Evolutionary conservation across 2,329 filamentous ascomycete species (phyloP).

Genomic region (Aspergillus quadrilineatus): DNA sequence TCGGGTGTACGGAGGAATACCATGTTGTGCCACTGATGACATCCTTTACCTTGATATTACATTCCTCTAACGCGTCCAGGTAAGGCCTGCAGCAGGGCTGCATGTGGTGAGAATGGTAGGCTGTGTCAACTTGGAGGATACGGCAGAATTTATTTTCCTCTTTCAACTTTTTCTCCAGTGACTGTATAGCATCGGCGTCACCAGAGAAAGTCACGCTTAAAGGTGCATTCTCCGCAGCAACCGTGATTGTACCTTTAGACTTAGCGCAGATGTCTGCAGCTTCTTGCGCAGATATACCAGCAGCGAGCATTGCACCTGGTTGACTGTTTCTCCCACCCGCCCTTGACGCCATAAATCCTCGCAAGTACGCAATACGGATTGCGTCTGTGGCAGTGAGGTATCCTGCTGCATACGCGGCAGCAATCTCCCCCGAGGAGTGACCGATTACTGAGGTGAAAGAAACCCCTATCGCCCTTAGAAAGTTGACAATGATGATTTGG

Average conservation of each 20-base stretch:
- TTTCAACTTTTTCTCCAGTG: background rate
- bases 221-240: constrained; percentile 5
- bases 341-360: constrained; percentile 20
- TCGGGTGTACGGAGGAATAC: background rate
- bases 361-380: background rate
- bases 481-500: background rate
- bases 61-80: background rate
- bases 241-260: background rate
- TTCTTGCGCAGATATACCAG: background rate
- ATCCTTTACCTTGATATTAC: background rate
- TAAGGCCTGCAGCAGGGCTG: constrained; percentile 6
- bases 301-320: background rate
- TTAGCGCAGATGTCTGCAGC: background rate
- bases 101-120: constrained; percentile 18
- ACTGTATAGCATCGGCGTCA: background rate
- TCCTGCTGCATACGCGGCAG: background rate
- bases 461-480: background rate
- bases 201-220: constrained; percentile 13
- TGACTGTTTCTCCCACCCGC: constrained; percentile 1
- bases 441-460: background rate
- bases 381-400: background rate
- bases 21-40: background rate
- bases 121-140: constrained; percentile 9
- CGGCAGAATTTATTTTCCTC: background rate
- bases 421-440: background rate